These are phyloP conservation scores for Wickerhamiella domercqiae DNA, from an alignment of 805 yeast species.

Conservation along the genomic window DNA sequence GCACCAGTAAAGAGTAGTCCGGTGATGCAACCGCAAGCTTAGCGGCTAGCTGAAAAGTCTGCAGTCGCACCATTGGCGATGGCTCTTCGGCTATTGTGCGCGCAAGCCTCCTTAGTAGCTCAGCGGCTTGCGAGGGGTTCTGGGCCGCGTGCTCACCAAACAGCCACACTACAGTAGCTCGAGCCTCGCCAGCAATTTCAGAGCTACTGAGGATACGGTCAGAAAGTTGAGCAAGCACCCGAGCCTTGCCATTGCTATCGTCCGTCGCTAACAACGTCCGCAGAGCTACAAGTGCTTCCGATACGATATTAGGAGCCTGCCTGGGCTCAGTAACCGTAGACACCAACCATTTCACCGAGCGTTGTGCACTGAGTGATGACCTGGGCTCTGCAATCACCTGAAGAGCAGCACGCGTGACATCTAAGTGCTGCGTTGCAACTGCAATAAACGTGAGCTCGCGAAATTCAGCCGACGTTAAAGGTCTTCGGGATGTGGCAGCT, in stretches of 20 bases:
- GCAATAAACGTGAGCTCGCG: too few relatives aligned
- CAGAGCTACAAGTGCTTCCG: conserved; percentile 14
- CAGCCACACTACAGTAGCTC: conserved; percentile 79
- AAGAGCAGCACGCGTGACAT: conserved; percentile 2
- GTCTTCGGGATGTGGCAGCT: too few relatives aligned
- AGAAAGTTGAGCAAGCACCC: background rate
- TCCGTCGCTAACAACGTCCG: conserved; percentile 15
- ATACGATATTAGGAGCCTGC: conserved; percentile 8
- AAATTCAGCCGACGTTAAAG: too few relatives aligned
- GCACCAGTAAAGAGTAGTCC: conserved; percentile 34
- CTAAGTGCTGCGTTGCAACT: too few relatives aligned
- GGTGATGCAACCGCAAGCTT: conserved; percentile 38
- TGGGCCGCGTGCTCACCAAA: conserved; percentile 59
- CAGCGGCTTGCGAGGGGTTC: conserved; percentile 48
- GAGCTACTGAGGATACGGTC: conserved; percentile 5
- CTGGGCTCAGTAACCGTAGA: conserved; percentile 6
- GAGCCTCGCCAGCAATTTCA: conserved; percentile 24
- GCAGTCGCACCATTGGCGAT: conserved; percentile 43
- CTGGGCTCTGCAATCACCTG: conserved; percentile 8
- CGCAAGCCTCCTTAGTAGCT: conserved; percentile 47
- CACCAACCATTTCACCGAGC: conserved; percentile 11
- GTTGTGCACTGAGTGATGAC: conserved; percentile 7
- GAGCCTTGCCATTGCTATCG: conserved; percentile 1
- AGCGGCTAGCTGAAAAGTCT: conserved; percentile 56
- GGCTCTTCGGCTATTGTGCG: conserved; percentile 38